Evolutionary conservation across 106 monocot genomes (phyloP).

Genomic region (Dendrobium chrysotoxum): DNA sequence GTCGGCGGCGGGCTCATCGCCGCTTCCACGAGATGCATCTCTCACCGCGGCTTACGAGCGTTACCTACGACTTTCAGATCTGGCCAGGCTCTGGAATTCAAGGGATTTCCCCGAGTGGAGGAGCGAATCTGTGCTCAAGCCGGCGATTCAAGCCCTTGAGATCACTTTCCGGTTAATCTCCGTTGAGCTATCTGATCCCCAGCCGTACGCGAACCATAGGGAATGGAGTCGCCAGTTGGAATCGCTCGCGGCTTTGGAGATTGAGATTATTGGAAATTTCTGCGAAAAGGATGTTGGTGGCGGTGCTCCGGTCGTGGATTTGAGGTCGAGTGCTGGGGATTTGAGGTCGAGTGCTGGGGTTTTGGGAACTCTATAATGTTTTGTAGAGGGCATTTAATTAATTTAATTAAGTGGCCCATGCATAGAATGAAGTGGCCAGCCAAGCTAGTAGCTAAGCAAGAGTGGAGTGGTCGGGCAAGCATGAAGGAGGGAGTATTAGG

Average conservation of each 20-base stretch:
- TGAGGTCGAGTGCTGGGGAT: no score
- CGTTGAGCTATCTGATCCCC: constrained; percentile 52
- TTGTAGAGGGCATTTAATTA: no score
- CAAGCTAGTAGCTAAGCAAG: no score
- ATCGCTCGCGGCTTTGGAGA: constrained; percentile 41
- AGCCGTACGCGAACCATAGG: constrained; percentile 50
- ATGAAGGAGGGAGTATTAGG: no score
- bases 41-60: constrained; percentile 57
- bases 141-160: constrained; percentile 69
- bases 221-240: constrained; percentile 55
- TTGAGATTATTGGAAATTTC: constrained; percentile 57
- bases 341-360: constrained; percentile 24
- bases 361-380: no score
- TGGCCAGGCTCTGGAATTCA: constrained; percentile 29
- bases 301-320: constrained; percentile 35
- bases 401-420: no score
- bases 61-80: constrained; percentile 63
- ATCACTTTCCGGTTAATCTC: constrained; percentile 84
- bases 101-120: constrained; percentile 55
- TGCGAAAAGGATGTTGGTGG: constrained; percentile 27
- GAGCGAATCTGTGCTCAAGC: constrained; percentile 53
- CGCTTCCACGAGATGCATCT: constrained; percentile 12
- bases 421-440: no score
- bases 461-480: no score
- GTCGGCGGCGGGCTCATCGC: background rate